A percentile compares a stretch with the other conserved stretches of the same genome.
phyloP scores from a whole-genome alignment of 176 grass and related monocot genomes.

The Coix lacrymajobi region DNA sequence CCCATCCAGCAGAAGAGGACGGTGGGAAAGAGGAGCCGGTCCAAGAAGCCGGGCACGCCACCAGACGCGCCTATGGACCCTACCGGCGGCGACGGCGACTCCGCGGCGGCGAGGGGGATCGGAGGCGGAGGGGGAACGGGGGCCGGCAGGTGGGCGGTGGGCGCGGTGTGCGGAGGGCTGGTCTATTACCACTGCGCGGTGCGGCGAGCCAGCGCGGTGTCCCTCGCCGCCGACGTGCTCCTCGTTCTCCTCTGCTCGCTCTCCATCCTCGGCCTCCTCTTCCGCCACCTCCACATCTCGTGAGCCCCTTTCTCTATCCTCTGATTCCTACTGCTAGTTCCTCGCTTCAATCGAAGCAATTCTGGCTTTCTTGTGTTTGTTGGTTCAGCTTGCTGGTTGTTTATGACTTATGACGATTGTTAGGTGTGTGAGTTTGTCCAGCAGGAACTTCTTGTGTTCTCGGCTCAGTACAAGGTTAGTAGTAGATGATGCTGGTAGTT shows the following conservation, averaged over 20 bases:
- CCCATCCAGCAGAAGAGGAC: background rate
- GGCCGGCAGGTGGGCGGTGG: slow-evolving; percentile 54
- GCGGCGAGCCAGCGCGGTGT: slow-evolving; percentile 65
- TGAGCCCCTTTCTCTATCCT: slow-evolving; percentile 3
- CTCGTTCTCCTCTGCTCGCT: slow-evolving; percentile 96
- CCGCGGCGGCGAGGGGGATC: background rate
- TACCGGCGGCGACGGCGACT: slow-evolving; percentile 3
- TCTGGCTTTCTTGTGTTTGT: background rate
- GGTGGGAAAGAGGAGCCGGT: background rate
- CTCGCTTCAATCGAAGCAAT: background rate
- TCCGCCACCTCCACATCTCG: slow-evolving; percentile 95
- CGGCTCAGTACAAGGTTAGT: background rate
- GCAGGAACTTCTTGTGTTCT: background rate
- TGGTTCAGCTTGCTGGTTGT: background rate
- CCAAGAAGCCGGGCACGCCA: background rate
- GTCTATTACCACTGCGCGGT: slow-evolving; percentile 93
- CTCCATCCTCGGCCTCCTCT: slow-evolving; percentile 84
- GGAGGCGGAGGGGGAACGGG: slow-evolving; percentile 16
- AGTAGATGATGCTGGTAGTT: background rate
- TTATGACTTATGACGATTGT: background rate
- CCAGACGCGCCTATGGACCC: slow-evolving; percentile 37
- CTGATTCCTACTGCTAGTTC: background rate
- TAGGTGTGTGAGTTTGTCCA: background rate
- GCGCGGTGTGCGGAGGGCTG: slow-evolving; percentile 65
- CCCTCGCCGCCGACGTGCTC: slow-evolving; percentile 84